A percentile compares a stretch with the other conserved stretches of the same genome.
Evolutionary conservation across 2,329 filamentous ascomycete genomes (phyloP).

Genomic region (Pseudogymnoascus sp.): DNA sequence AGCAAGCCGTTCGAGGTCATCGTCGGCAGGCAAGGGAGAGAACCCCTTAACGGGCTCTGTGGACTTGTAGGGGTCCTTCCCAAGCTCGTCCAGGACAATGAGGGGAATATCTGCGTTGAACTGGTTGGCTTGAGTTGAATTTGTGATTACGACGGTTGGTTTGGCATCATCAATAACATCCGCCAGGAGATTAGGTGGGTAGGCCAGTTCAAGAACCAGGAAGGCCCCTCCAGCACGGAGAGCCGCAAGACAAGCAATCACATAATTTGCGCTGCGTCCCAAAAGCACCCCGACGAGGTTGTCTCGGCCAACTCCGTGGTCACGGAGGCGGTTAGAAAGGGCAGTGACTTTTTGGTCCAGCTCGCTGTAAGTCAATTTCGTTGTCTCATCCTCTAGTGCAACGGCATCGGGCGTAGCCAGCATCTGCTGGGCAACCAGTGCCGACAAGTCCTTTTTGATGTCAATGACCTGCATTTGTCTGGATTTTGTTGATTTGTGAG

Average conservation of each 20-base stretch:
- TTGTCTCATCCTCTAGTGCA: slow-evolving; percentile 62
- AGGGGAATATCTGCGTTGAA: slow-evolving; percentile 55
- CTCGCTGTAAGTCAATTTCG: slow-evolving; percentile 62
- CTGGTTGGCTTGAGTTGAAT: slow-evolving; percentile 53
- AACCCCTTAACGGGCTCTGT: slow-evolving; percentile 27
- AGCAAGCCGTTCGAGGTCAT: slow-evolving; percentile 63
- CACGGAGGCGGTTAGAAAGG: slow-evolving; percentile 56
- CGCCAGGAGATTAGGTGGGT: slow-evolving; percentile 62
- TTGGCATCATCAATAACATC: slow-evolving; percentile 70
- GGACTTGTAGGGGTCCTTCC: slow-evolving; percentile 27
- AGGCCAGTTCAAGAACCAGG: slow-evolving; percentile 70
- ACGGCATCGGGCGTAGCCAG: slow-evolving; percentile 57
- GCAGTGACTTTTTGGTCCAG: slow-evolving; percentile 57
- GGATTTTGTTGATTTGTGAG: slow-evolving; percentile 10
- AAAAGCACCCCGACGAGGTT: slow-evolving; percentile 67
- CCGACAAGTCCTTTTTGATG: slow-evolving; percentile 60
- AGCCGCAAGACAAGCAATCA: slow-evolving; percentile 70
- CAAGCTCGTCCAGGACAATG: slow-evolving; percentile 51
- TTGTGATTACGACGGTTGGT: slow-evolving; percentile 62
- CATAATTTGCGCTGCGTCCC: slow-evolving; percentile 67
- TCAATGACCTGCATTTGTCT: slow-evolving; percentile 57
- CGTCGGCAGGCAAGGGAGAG: slow-evolving; percentile 47
- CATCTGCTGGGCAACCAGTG: slow-evolving; percentile 63
- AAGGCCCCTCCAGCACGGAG: slow-evolving; percentile 72
- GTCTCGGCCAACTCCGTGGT: slow-evolving; percentile 63